These are phyloP conservation scores for Dentipellis fragilis DNA, from an alignment of 768 basidiomycete species.

Conservation along the genomic window DNA sequence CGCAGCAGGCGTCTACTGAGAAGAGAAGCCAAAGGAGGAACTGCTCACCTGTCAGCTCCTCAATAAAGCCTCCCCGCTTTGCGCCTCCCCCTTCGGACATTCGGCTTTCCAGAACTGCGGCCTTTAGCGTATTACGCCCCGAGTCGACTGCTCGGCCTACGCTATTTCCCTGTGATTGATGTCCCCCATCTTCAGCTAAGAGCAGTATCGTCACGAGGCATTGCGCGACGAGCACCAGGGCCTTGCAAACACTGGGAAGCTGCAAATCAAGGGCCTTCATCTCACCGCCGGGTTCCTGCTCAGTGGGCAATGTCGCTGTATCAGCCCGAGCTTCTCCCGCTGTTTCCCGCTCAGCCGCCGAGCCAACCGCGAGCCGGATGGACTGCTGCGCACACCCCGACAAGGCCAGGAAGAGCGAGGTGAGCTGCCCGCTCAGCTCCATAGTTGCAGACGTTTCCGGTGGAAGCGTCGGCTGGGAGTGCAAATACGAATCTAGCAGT, in stretches of 20 bases:
- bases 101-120: constrained; percentile 2
- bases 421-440: constrained; percentile 3
- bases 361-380: constrained; percentile 7
- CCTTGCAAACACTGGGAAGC: constrained; percentile 9
- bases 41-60: not conserved
- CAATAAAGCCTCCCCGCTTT: not conserved
- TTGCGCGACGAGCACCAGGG: constrained; percentile 8
- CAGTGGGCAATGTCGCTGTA: not conserved
- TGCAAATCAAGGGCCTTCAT: constrained; percentile 5
- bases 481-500: constrained; percentile 76
- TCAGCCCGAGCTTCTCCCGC: not conserved
- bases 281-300: not conserved
- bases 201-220: constrained; percentile 10
- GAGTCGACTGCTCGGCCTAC: too few relatives aligned
- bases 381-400: constrained; percentile 1
- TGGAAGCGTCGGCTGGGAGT: constrained; percentile 28
- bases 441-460: not conserved
- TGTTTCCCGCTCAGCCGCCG: not conserved
- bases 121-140: not conserved
- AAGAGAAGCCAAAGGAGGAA: not conserved
- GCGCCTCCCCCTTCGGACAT: constrained; percentile 6
- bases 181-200: not conserved
- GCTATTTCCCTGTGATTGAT: too few relatives aligned
- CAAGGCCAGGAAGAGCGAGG: constrained; percentile 2
- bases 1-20: not conserved